phyloP scores from a whole-genome alignment of 208 protist genomes.

The Acanthamoeba lenticulata region DNA sequence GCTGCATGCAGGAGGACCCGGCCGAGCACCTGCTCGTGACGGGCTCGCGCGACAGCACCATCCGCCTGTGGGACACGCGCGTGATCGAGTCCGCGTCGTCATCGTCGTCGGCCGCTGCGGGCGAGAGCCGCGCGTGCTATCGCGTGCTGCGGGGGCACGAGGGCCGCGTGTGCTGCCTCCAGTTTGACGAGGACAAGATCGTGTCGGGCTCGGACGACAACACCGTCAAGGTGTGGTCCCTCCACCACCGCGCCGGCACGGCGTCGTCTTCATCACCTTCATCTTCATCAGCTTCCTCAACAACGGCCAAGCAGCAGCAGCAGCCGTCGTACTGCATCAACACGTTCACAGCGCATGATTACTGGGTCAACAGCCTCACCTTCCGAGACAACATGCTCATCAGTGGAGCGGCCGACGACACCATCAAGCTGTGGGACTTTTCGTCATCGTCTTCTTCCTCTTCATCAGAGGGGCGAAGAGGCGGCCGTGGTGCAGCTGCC shows the following conservation, averaged over 20 bases:
- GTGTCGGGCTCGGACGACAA: constrained; percentile 23
- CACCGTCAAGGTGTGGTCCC: constrained; percentile 51
- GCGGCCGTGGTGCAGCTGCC: neutral
- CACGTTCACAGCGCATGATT: constrained; percentile 29
- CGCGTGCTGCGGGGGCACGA: neutral
- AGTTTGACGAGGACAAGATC: constrained; percentile 63
- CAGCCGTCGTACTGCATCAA: constrained; percentile 5
- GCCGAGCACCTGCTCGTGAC: constrained; percentile 4
- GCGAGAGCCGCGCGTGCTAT: neutral
- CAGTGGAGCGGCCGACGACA: constrained; percentile 29
- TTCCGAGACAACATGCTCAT: neutral
- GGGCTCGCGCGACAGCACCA: constrained; percentile 29
- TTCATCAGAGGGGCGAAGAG: no score
- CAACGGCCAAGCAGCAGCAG: neutral
- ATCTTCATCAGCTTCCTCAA: neutral
- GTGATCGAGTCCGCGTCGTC: neutral
- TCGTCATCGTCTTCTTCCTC: no score
- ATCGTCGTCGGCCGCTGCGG: neutral
- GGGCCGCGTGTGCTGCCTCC: constrained; percentile 12
- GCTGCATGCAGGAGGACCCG: constrained; percentile 26
- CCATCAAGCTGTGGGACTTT: constrained; percentile 36
- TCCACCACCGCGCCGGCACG: neutral
- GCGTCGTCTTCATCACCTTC: neutral
- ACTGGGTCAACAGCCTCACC: constrained; percentile 39
- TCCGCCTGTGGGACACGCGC: constrained; percentile 21